Conservation (phyloP, 1,139 yeast genomes). For the Geotrichum phurueaensis region DNA sequence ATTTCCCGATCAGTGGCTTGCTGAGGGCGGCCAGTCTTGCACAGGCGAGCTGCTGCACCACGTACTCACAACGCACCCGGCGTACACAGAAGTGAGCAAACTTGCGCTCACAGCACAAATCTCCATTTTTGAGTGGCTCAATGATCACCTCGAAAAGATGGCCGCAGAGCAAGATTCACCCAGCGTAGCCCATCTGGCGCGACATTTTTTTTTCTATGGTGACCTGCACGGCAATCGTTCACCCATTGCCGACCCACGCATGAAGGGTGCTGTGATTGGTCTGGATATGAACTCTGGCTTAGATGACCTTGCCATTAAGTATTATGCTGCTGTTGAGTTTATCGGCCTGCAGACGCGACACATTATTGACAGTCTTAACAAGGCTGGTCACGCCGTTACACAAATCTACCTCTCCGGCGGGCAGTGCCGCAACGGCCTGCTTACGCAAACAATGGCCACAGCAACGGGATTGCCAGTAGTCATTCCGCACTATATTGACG, state of each 20-base stretch:
- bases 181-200: slow-evolving; percentile 74
- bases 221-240: slow-evolving; percentile 96
- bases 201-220: slow-evolving; percentile 85
- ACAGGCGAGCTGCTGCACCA: slow-evolving; percentile 93
- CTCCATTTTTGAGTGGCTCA: slow-evolving; percentile 72
- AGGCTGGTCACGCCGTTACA: slow-evolving; percentile 67
- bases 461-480: slow-evolving; percentile 87
- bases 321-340: slow-evolving; percentile 92
- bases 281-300: slow-evolving; percentile 84
- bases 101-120: slow-evolving; percentile 56
- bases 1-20: slow-evolving; percentile 85
- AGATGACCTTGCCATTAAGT: slow-evolving; percentile 76
- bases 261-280: slow-evolving; percentile 93
- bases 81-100: slow-evolving; percentile 48
- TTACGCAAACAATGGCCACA: slow-evolving; percentile 86
- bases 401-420: slow-evolving; percentile 93
- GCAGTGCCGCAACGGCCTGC: slow-evolving; percentile 84
- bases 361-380: slow-evolving; percentile 77
- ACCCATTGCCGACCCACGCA: slow-evolving; percentile 88
- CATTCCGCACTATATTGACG: slow-evolving; percentile 90
- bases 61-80: slow-evolving; percentile 83
- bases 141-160: slow-evolving; percentile 63
- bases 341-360: slow-evolving; percentile 97
- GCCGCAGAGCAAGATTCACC: slow-evolving; percentile 52
- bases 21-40: slow-evolving; percentile 98